These are phyloP conservation scores for Leccinum longicurvipes DNA, from an alignment of 768 basidiomycete genomes.

Conservation along the genomic window DNA sequence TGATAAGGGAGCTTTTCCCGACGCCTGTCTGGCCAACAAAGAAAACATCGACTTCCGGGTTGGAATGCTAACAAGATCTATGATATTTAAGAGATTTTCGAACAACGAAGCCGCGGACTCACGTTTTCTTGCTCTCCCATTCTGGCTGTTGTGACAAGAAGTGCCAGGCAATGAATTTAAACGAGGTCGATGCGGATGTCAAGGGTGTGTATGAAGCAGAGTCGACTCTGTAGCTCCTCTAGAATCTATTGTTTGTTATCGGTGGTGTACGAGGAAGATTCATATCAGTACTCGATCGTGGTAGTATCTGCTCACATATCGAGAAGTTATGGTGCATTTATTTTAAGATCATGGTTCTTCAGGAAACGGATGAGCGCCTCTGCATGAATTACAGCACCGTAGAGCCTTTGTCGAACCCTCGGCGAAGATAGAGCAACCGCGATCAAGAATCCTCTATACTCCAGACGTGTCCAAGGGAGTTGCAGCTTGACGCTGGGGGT, in stretches of 20 bases:
- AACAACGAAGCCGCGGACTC: slow-evolving; percentile 4
- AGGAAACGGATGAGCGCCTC: background rate
- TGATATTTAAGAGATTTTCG: slow-evolving; percentile 1
- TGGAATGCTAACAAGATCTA: slow-evolving; percentile 4
- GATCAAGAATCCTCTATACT: background rate
- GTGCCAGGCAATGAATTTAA: background rate
- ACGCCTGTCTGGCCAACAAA: slow-evolving; percentile 26
- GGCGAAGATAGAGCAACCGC: background rate
- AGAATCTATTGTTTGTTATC: background rate
- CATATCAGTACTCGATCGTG: slow-evolving; percentile 19
- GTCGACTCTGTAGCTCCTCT: background rate
- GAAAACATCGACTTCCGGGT: slow-evolving; percentile 13
- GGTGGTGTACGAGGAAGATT: slow-evolving; percentile 22
- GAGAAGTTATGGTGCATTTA: background rate
- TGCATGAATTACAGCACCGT: background rate
- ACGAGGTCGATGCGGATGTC: background rate
- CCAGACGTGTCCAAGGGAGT: no score
- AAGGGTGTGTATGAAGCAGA: background rate
- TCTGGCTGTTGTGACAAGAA: background rate
- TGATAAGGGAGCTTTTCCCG: slow-evolving; percentile 25
- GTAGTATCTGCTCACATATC: background rate
- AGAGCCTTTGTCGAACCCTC: background rate
- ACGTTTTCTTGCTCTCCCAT: slow-evolving; percentile 16
- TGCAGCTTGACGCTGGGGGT: no score
- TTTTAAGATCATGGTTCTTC: slow-evolving; percentile 10